Evolutionary conservation across 371 early-diverging fungal genomes (phyloP), one percentile per base, ranked within the genome.

Genomic region (Dichotomocladium elegans): DNA sequence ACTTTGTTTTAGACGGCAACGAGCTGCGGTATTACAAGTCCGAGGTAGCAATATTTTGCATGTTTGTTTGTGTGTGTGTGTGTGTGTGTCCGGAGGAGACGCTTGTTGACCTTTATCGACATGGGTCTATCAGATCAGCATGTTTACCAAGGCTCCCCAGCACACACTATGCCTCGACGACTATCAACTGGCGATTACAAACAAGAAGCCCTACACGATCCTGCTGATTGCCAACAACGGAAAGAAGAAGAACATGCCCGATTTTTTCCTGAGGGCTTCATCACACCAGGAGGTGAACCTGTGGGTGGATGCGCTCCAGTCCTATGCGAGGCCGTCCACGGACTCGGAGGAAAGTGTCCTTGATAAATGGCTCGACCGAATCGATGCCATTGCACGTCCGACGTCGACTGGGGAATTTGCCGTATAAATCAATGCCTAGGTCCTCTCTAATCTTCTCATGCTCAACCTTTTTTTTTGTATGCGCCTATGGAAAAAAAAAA

Each of bases 341-440:
- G n/a, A n/a, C n/a, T 17, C 41, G 1, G 19, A 25, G 7, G 47
- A 63, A 12, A 71, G 63, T 44, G 68, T 71, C 1, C 54, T 71
- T 10, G 72, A 71, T 22, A 71, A 71, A 41, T 71, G 72, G 72
- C 45, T 71, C 4, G 59, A 63, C 17, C 44, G 68, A 35, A 30
- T 65, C 12, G 61, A 71, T 10, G 37, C n/a, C 21, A 45, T 70
- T n/a, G n/a, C n/a, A n/a, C n/a, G n/a, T n/a, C n/a, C n/a, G n/a
- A n/a, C n/a, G n/a, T n/a, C n/a, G n/a, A n/a, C n/a, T n/a, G n/a
- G n/a, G n/a, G n/a, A n/a, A n/a, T n/a, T n/a, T n/a, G n/a, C n/a
- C n/a, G n/a, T n/a, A n/a, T n/a, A n/a, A n/a, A n/a, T n/a, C n/a
- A n/a, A n/a, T n/a, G n/a, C n/a, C n/a, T n/a, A n/a, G n/a, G n/a